Base-by-base conservation (phyloP, 768 basidiomycete genomes). In the Coprinopsis cinerea region DNA sequence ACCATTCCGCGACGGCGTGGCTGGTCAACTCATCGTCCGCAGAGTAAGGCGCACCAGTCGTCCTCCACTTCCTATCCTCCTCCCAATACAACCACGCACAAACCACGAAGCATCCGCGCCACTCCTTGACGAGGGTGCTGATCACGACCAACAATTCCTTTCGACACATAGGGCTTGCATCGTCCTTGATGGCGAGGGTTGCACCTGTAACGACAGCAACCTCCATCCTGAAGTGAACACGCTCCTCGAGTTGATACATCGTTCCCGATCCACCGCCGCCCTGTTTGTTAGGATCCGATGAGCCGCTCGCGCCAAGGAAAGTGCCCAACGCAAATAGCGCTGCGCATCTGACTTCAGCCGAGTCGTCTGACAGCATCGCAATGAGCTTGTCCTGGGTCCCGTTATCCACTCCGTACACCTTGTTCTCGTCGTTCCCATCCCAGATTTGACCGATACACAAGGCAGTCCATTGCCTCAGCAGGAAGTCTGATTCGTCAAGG, bases 81-180 rank as follows among this genome's bases (percentile, higher is more conserved):
- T 96, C 93, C 83, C 90, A 90, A 62, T 96, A 94, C 7, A 92
- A 70, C 94, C 95, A 98, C 1, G 95, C 93, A 54, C 95, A 96
- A 32, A 93, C 82, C 42, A 95, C 90, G 58, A 98, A 92, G 71
- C 90, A 90, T 5, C 95, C 96, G 49, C 92, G 73, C 91, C 94
- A 97, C 64, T 98, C 95, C 64, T 92, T 88, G 30, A 94, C 93
- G 18, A 98, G 72, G 59, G 89, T 92, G 60, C 91, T 93, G 49
- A 98, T 82, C 32, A 98, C 76, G 32, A 97, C 79, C 27, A 97
- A 73, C 18, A 97, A 73, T 64, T 98, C 96, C 67, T 96, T 96
- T 51, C 95, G 75, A 10, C 94, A 95, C 85, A 96, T 90, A 0
- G 96, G 95, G 51, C 89, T 92, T 1, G 92, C 96, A 62, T 99